Base-by-base conservation (phyloP, 306 rosid genomes). In the Malus domestica region DNA sequence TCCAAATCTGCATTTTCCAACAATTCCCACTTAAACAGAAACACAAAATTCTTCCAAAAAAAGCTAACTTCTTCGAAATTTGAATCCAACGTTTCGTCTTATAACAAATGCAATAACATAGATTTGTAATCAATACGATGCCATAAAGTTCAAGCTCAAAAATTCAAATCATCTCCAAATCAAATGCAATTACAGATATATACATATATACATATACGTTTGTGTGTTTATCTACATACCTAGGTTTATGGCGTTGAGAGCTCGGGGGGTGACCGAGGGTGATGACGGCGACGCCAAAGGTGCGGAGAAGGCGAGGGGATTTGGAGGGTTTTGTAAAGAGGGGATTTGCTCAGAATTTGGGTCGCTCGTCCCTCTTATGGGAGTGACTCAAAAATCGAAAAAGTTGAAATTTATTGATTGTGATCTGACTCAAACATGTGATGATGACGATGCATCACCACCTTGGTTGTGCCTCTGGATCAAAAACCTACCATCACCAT, bases 261-360 rank as follows among this genome's bases (percentile, higher is more conserved):
- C 99, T 93, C 86, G 40, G 88, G 99, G 33, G 85, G 60, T 98
- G 99, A 88, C 89, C 97, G 84, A 96, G 99, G 14, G 99, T 89
- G 86, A 96, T 85, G 27, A 90, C 88, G 4, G 97, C 98, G 74
- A 96, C 80, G 71, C 99, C 99, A 86, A 96, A 85, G 74, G 80
- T 51, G 76, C 96, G 90, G 59, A 81, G 27, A 49, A 80, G 75
- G 66, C 60, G 15, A 1, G 83, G 79, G 62, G 83, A 11, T 55
- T 78, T 68, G 44, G 71, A 25, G 79, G 72, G 25, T 23, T 73
- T 76, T 80, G 58, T 51, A 68, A 60, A 83, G 80, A 63, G 79
- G 77, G 59, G 33, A 30, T 30, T 30, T 30, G 33, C 33, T 30
- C 33, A 30, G 33, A 30, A 30, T 3, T 30, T 30, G 33, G 33